Evolutionary conservation across 2,329 filamentous ascomycete genomes (phyloP), one percentile per base, ranked within the genome.

Genomic region (Fusarium torreyae): DNA sequence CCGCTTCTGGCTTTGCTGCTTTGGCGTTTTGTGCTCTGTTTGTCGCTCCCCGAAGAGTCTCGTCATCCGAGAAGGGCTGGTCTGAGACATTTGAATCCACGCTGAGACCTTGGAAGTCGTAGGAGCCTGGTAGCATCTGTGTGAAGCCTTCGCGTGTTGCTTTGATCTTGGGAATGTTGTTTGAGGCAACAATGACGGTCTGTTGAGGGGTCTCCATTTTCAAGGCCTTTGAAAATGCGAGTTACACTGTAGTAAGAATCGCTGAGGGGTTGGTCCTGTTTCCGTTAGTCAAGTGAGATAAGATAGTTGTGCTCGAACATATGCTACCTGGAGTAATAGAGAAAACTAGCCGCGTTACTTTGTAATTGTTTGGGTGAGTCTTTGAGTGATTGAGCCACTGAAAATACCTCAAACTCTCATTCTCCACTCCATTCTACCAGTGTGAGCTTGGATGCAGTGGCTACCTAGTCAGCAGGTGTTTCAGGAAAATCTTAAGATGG

Each of bases 141-240:
- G 66, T 34, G 66, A 83, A 83, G 46, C 79, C 81, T 28, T 77
- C 63, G 8, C 68, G 71, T 9, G 80, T 70, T 31, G 81, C 81
- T 13, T 63, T 75, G 57, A 81, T 77, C 54, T 82, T 83, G 71
- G 81, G 76, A 33, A 80, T 79, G 62, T 82, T 82, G 15, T 75
- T 75, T 18, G 81, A 83, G 9, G 81, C 77, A 7, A 82, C 75
- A 34, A 82, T 44, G 22, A 74, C 69, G 3, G 42, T n/a, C 22
- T 66, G 61, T 13, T 45, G 40, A 45, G 40, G 26, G 8, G 59
- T 2, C 5, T 57, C 49, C 59, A 64, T 64, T 6, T 17, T 40
- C 17, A 26, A 26, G 18, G 2, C 17, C n/a, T 53, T 28, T 7
- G 20, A 15, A 10, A 2, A 24, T 15, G 18, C 20, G 39, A 43